Evolutionary conservation across 768 basidiomycete species (phyloP).

Genomic region (Termitomyces sp.): DNA sequence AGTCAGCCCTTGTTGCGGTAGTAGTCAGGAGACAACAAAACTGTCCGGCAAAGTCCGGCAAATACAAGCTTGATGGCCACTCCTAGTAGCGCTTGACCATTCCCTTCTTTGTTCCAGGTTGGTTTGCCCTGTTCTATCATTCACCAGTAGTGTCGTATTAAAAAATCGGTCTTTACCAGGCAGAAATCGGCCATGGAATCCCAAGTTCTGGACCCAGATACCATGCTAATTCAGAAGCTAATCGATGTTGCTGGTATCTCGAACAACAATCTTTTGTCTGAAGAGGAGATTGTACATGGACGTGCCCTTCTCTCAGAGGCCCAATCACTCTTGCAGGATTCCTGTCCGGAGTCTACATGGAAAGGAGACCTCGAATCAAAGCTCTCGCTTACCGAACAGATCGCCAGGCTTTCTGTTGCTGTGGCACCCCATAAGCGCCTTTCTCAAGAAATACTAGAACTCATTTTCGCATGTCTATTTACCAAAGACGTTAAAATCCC

Average conservation of each 20-base stretch:
- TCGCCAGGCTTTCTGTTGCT: background rate
- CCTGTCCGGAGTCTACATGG: constrained; percentile 34
- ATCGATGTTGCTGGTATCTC: background rate
- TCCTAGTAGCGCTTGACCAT: background rate
- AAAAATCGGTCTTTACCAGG: background rate
- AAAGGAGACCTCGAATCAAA: no score
- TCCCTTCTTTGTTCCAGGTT: background rate
- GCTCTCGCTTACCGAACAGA: background rate
- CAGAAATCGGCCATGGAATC: background rate
- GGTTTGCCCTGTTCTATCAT: background rate
- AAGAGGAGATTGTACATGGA: background rate
- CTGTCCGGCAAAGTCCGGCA: no score
- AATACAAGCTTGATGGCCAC: no score
- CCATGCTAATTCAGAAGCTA: background rate
- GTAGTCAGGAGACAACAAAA: no score
- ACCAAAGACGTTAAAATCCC: background rate
- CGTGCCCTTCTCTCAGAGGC: background rate
- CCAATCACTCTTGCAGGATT: no score
- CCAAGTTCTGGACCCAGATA: background rate
- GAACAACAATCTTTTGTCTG: background rate
- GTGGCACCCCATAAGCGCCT: background rate
- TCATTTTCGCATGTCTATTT: background rate
- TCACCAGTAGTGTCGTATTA: background rate
- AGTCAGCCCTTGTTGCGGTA: no score
- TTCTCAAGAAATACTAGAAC: background rate